phyloP scores from a whole-genome alignment of 2,329 filamentous ascomycete species.

The Camptophora hylomeconis region DNA sequence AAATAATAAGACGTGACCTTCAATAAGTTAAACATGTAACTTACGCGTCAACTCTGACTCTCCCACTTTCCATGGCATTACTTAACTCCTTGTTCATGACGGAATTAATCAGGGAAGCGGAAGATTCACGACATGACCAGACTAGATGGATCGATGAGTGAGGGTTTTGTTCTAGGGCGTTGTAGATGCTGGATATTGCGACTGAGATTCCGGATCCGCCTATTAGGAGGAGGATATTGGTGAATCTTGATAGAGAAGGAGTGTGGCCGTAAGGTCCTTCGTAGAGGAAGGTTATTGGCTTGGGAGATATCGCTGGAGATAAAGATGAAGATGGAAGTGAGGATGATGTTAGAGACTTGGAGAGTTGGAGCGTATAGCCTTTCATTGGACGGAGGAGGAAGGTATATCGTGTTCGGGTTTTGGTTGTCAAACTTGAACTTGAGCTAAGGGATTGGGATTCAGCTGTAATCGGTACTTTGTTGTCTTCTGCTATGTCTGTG shows the following conservation, averaged over 20 bases:
- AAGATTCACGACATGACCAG: slow-evolving; percentile 23
- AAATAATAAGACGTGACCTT: too few species aligned
- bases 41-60: slow-evolving; percentile 21
- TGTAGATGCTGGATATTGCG: slow-evolving; percentile 34
- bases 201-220: slow-evolving; percentile 23
- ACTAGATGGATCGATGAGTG: slow-evolving; percentile 21
- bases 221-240: slow-evolving; percentile 40
- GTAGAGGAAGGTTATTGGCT: slow-evolving; percentile 27
- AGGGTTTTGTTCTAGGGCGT: slow-evolving; percentile 10
- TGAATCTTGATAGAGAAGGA: slow-evolving; percentile 29
- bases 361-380: slow-evolving; percentile 38
- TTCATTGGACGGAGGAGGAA: slow-evolving; percentile 40
- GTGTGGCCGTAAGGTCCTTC: slow-evolving; percentile 39
- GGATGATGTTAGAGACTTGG: slow-evolving; percentile 20
- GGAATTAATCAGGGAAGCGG: slow-evolving; percentile 21
- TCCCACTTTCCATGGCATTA: slow-evolving; percentile 17
- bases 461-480: slow-evolving; percentile 10
- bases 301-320: slow-evolving; percentile 17
- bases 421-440: slow-evolving; percentile 1
- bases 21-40: too few species aligned
- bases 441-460: slow-evolving; percentile 2
- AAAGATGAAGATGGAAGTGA: too few species aligned
- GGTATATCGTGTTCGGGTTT: slow-evolving; percentile 11
- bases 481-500: slow-evolving; percentile 5
- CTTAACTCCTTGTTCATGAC: slow-evolving; percentile 20